Percentiles rank a stretch among this genome's conserved stretches.
These are phyloP conservation scores for Erodium chrysanthum DNA, from an alignment of 441 rosid species.

Conservation along the genomic window DNA sequence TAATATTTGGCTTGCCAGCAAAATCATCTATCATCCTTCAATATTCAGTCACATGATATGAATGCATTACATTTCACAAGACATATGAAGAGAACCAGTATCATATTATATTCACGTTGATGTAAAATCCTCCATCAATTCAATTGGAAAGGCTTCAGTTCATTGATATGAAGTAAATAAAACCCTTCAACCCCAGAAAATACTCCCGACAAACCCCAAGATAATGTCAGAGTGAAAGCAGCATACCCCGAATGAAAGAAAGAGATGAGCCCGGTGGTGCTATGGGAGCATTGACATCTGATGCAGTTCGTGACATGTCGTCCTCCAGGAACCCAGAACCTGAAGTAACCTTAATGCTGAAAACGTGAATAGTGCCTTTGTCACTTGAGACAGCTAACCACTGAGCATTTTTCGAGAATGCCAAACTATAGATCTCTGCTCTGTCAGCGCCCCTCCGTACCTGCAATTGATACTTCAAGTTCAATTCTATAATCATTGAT, in stretches of 20 bases:
- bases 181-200: neutral
- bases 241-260: conserved; percentile 74
- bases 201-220: neutral
- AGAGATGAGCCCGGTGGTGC: conserved; percentile 71
- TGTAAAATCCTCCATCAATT: neutral
- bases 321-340: neutral
- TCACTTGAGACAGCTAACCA: conserved; percentile 88
- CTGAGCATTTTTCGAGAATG: conserved; percentile 62
- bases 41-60: too few relatives aligned
- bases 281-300: conserved; percentile 42
- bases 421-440: conserved; percentile 74
- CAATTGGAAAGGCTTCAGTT: neutral
- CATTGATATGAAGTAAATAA: neutral
- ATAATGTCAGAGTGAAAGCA: neutral
- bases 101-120: too few relatives aligned
- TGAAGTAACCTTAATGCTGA: conserved; percentile 68
- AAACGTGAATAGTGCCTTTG: conserved; percentile 77
- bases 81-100: too few relatives aligned
- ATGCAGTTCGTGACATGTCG: neutral
- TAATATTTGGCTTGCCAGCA: neutral
- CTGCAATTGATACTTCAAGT: conserved; percentile 26
- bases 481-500: neutral
- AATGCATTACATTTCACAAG: too few relatives aligned
- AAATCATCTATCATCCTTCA: neutral
- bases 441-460: conserved; percentile 80